A percentile compares a stretch with the other conserved stretches of the same genome.
Conservation (phyloP, 2,329 filamentous ascomycete genomes). For the Nemania abortiva region DNA sequence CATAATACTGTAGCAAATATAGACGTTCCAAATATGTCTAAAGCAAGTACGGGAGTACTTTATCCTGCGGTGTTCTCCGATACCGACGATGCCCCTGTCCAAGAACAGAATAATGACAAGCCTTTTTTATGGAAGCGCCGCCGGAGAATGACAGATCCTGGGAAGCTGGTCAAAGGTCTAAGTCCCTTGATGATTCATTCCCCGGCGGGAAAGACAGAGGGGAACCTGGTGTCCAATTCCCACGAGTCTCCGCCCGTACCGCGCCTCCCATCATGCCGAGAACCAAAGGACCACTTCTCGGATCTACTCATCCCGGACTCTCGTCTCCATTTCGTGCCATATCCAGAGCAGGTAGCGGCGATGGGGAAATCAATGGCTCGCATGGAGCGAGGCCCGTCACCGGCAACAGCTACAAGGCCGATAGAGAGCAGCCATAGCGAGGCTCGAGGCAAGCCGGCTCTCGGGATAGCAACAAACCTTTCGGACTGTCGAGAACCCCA, state of each 20-base stretch:
- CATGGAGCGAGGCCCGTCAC: not conserved
- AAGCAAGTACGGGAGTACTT: constrained; percentile 13
- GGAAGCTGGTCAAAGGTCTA: constrained; percentile 35
- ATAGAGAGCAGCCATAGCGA: constrained; percentile 17
- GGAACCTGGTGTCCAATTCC: constrained; percentile 36
- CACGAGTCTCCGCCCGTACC: constrained; percentile 22
- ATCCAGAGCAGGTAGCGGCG: constrained; percentile 25
- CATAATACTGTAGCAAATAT: constrained; percentile 40
- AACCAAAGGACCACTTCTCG: constrained; percentile 42
- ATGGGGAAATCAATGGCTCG: not conserved
- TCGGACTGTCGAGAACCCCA: constrained; percentile 15
- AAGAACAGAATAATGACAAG: constrained; percentile 40
- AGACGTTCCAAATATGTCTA: constrained; percentile 12
- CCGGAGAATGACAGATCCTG: constrained; percentile 46
- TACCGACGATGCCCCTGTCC: constrained; percentile 22
- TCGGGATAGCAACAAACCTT: constrained; percentile 30
- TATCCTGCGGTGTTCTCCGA: constrained; percentile 28
- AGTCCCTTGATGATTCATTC: constrained; percentile 29
- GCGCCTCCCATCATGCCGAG: not conserved
- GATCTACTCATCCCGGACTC: constrained; percentile 49
- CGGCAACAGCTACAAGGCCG: not conserved
- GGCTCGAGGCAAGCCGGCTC: constrained; percentile 19
- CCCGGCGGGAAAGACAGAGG: constrained; percentile 40
- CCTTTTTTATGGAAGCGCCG: constrained; percentile 53
- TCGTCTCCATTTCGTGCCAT: constrained; percentile 43